These are phyloP conservation scores for Moricandia arvensis DNA, from an alignment of 345 rosid genomes.

Conservation along the genomic window DNA sequence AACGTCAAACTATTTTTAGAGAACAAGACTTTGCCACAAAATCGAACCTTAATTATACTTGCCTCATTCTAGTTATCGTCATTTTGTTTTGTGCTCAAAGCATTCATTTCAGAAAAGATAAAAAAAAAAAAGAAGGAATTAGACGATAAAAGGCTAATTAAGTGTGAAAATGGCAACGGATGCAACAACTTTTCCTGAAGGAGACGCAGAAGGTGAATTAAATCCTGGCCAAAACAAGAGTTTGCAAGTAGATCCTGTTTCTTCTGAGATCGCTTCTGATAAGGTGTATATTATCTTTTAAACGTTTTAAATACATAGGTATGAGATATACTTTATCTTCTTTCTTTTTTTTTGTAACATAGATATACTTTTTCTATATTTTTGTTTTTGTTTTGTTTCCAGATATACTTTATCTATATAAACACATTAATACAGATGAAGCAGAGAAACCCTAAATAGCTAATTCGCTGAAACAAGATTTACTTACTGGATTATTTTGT, in stretches of 20 bases:
- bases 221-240: constrained; percentile 40
- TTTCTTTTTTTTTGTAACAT: no score
- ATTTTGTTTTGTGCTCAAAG: background rate
- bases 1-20: constrained; percentile 21
- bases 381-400: no score
- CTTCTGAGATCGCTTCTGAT: constrained; percentile 40
- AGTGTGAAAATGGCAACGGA: constrained; percentile 40
- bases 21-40: constrained; percentile 14
- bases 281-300: constrained; percentile 4
- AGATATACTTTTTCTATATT: no score
- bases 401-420: background rate
- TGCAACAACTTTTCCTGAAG: constrained; percentile 44
- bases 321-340: background rate
- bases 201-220: constrained; percentile 41
- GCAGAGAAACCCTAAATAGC: background rate
- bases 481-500: background rate
- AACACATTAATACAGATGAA: background rate
- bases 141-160: background rate
- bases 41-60: background rate
- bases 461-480: background rate
- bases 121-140: background rate
- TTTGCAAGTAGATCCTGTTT: constrained; percentile 46
- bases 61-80: constrained; percentile 1
- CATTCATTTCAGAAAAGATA: background rate
- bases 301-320: background rate